Evolutionary conservation across 2,329 filamentous ascomycete species (phyloP), one percentile per base, ranked within the genome.

Genomic region (Anisogramma anomala): DNA sequence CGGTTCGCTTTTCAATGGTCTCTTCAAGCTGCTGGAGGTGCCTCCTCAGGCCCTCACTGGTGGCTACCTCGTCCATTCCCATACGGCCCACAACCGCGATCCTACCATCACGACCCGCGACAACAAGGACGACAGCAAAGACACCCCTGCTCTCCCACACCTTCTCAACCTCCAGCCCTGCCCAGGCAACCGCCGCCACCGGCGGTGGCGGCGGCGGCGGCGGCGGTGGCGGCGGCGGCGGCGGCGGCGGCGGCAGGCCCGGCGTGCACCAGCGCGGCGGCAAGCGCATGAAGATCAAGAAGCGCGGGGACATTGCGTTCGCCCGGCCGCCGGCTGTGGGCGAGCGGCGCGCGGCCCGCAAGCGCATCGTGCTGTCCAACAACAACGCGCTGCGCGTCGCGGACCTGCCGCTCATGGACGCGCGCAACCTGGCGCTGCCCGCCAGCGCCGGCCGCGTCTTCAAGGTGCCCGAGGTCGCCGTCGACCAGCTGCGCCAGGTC

Each of bases 311-410:
- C 13, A 54, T 66, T 33, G 60, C 59, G 19, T 60, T 62, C 19
- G 58, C 65, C 41, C 74, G 72, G 60, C 69, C 77, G 13, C 82
- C 83, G 15, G 67, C 67, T 10, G 70, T 77, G 3, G 89, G 88
- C 50, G 88, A 95, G 69, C 78, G 88, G 50, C 94, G 87, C 64
- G 84, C 84, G 20, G 69, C 84, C 57, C 79, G 87, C 50, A 94
- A 93, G 68, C 79, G 84, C 52, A 84, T 98, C 54, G 79, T 93
- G 45, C 77, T 98, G 46, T 89, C 82, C 68, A 98, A 96, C 65
- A 83, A 84, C 61, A 96, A 94, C 64, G 91, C 91, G 36, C 67
- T 95, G 27, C 76, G 81, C 45, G 82, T 96, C 51, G 63, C 70
- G 45, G 71, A 80, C 36, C 30, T 35, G 38, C 26, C 34, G 30